Percentiles rank a stretch among this genome's conserved stretches.
Evolutionary conservation across 257 asterid genomes (phyloP).

Genomic region (Solanum paucissectum): DNA sequence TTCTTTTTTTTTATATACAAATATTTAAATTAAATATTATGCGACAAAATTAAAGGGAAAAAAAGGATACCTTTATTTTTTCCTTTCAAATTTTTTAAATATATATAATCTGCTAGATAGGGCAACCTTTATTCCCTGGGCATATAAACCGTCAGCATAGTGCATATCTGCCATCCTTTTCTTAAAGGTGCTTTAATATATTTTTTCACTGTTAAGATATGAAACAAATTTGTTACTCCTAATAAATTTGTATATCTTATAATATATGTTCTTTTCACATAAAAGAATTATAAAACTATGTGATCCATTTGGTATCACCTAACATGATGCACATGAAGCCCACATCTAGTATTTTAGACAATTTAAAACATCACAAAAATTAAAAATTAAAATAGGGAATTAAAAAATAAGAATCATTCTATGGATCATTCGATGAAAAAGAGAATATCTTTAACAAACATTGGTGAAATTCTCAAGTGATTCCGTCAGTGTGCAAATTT

Average conservation of each 20-base stretch:
- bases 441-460: not conserved
- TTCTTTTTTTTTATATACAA: not conserved
- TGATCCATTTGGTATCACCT: not conserved
- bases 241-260: not conserved
- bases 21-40: not conserved
- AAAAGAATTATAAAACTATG: not conserved
- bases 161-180: not conserved
- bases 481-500: not conserved
- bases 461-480: not conserved
- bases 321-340: constrained; percentile 8
- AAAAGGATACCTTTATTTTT: not conserved
- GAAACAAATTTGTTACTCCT: not conserved
- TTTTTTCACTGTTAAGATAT: not conserved
- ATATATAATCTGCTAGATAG: not conserved
- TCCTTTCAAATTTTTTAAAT: not conserved
- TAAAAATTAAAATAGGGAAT: not conserved
- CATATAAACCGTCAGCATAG: constrained; percentile 6
- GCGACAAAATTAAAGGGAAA: not conserved
- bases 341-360: not conserved
- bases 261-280: not conserved
- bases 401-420: not conserved
- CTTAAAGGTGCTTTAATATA: not conserved
- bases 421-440: not conserved
- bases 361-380: not conserved
- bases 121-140: constrained; percentile 1